Evolutionary conservation across 106 monocot species (phyloP), one percentile per base, ranked within the genome.

Genomic region (Triglochin maritima): DNA sequence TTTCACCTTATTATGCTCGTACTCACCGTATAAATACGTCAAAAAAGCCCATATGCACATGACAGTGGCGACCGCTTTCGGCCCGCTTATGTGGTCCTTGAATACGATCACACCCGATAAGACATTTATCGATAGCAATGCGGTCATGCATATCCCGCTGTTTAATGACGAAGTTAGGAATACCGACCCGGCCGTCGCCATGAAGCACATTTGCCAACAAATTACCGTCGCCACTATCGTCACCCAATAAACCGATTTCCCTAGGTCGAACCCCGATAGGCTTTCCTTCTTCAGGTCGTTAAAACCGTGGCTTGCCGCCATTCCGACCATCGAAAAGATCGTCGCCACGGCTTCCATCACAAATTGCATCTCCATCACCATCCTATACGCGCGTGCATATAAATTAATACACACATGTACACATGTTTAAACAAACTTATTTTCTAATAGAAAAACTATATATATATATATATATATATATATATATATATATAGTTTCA

Each of bases 61-160:
- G 48, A 59, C 73, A 12, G 75, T 74, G 2, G 90, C 62, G 12
- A 90, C 86, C 5, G 72, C 86, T 79, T 90, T 90, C 47, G 51
- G 44, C 41, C 79, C 78, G 9, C 83, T 77, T 63, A 90, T 84
- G 13, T 15, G 17, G 57, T 90, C 90, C 8, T 81, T 59, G 66
- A 81, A 84, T 47, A 67, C 68, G 56, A 79, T 64, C n/a, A 90
- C 86, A 10, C 90, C 90, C 2, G 79, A 77, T 15, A 90, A 3
- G 7, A 90, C 86, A 49, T 90, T 86, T 7, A 76, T 46, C 1
- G 86, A 54, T 49, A 90, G 68, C 70, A 79, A 49, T 46, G 90
- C 83, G 44, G 90, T 79, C 90, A 79, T 90, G 79, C 79, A 86
- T 44, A 90, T 80, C 29, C 90, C 90, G 60, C 90, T 73, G 70